Percentiles rank a stretch among this genome's conserved stretches.
Evolutionary conservation across 1,284 basidiomycete species (phyloP).

Genomic region (Ceratobasidium sp.): DNA sequence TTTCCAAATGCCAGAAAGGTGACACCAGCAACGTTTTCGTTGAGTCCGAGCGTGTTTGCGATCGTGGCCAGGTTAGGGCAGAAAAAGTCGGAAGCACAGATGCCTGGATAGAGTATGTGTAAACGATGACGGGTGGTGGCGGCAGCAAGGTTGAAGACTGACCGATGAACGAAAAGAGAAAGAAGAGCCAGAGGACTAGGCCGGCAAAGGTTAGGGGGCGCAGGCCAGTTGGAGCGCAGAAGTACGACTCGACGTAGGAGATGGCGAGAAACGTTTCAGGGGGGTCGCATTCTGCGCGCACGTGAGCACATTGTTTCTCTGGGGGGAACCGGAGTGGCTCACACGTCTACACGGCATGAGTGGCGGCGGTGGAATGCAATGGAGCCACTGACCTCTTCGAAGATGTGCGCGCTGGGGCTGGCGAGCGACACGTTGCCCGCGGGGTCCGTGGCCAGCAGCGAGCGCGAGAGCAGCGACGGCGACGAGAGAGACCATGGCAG

Average conservation of each 20-base stretch:
- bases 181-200: conserved; percentile 78
- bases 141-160: background rate
- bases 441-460: conserved; percentile 8
- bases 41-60: conserved; percentile 80
- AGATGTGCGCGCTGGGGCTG: conserved; percentile 1
- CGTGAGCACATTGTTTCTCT: conserved; percentile 72
- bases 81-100: conserved; percentile 94
- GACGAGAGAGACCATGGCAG: background rate
- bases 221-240: conserved; percentile 65
- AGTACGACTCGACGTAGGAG: conserved; percentile 74
- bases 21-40: conserved; percentile 91
- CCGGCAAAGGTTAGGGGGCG: conserved; percentile 69
- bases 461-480: background rate
- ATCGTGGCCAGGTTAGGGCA: conserved; percentile 92
- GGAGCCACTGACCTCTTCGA: conserved; percentile 13
- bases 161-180: conserved; percentile 75
- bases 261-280: conserved; percentile 74
- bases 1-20: conserved; percentile 95
- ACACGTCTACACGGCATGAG: conserved; percentile 60
- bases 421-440: conserved; percentile 12
- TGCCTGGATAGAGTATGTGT: conserved; percentile 69
- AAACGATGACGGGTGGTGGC: background rate
- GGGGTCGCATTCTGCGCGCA: conserved; percentile 63
- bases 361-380: background rate
- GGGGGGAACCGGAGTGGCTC: conserved; percentile 65